These are phyloP conservation scores for Drosera spatulata DNA, from an alignment of 179 eudicot species.

Conservation along the genomic window DNA sequence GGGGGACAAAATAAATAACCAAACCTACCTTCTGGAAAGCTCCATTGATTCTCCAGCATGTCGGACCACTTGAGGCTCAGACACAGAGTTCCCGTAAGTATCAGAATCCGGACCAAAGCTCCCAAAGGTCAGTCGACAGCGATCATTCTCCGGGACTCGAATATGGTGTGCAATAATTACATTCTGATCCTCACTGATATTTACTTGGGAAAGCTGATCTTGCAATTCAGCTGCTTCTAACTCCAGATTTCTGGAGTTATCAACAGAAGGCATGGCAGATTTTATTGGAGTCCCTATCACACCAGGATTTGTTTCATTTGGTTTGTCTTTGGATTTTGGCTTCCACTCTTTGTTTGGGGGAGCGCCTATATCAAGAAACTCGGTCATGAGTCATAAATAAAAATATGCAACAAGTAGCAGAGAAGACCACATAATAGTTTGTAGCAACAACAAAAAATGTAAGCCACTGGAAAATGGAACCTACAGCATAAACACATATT, in stretches of 20 bases:
- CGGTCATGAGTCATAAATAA: too few relatives aligned
- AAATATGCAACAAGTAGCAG: too few relatives aligned
- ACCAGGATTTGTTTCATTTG: constrained; percentile 37
- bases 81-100: constrained; percentile 17
- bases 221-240: constrained; percentile 35
- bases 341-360: constrained; percentile 86
- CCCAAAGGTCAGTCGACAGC: constrained; percentile 71
- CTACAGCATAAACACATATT: too few relatives aligned
- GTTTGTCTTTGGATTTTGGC: constrained; percentile 63
- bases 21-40: constrained; percentile 42
- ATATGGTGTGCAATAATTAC: constrained; percentile 89
- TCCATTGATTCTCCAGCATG: constrained; percentile 25
- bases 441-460: too few relatives aligned
- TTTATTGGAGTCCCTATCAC: constrained; percentile 64
- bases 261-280: constrained; percentile 30
- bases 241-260: constrained; percentile 21
- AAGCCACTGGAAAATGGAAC: too few relatives aligned
- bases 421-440: too few relatives aligned
- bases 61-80: constrained; percentile 24
- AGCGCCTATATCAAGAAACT: constrained; percentile 27
- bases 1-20: background rate
- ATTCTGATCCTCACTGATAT: constrained; percentile 46
- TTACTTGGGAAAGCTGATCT: constrained; percentile 34
- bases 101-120: constrained; percentile 58
- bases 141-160: constrained; percentile 72